phyloP scores from a whole-genome alignment of 345 rosid species.

The Crucihimalaya himalaica region DNA sequence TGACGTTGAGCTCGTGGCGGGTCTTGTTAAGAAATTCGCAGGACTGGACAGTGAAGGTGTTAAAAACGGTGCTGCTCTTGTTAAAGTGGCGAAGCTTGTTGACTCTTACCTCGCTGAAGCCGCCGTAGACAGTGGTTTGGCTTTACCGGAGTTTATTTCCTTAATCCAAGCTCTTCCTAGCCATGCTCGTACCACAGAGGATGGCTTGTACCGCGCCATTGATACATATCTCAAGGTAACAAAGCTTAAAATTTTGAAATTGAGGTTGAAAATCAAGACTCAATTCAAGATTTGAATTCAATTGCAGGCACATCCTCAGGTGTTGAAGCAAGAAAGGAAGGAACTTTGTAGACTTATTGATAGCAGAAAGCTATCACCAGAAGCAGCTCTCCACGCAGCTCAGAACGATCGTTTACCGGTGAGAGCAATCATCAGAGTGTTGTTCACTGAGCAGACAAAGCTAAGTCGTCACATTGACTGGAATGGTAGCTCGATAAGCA shows the following conservation, averaged over 20 bases:
- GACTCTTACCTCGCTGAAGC: conserved; percentile 80
- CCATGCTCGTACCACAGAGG: conserved; percentile 70
- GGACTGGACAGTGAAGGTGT: conserved; percentile 51
- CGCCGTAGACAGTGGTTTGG: conserved; percentile 63
- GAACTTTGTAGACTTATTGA: conserved; percentile 71
- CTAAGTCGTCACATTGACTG: conserved; percentile 59
- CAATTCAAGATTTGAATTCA: neutral
- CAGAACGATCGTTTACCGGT: conserved; percentile 89
- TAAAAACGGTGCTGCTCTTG: conserved; percentile 52
- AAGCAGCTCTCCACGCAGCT: conserved; percentile 84
- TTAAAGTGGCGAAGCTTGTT: conserved; percentile 83
- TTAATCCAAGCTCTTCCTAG: conserved; percentile 67
- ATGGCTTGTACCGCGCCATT: conserved; percentile 83
- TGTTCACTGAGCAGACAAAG: conserved; percentile 79
- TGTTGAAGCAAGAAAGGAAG: conserved; percentile 81
- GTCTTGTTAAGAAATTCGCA: conserved; percentile 66
- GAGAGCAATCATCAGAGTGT: conserved; percentile 73
- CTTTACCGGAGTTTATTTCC: conserved; percentile 53
- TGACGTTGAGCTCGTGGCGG: conserved; percentile 75
- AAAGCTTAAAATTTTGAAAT: neutral
- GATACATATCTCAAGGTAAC: conserved; percentile 84
- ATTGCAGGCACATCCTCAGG: conserved; percentile 68
- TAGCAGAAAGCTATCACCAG: conserved; percentile 69
- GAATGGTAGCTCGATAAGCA: conserved; percentile 65
- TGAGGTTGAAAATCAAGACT: neutral